Base-by-base conservation (phyloP, 192 early-diverging fungal genomes). In the Diversispora epigaea region DNA sequence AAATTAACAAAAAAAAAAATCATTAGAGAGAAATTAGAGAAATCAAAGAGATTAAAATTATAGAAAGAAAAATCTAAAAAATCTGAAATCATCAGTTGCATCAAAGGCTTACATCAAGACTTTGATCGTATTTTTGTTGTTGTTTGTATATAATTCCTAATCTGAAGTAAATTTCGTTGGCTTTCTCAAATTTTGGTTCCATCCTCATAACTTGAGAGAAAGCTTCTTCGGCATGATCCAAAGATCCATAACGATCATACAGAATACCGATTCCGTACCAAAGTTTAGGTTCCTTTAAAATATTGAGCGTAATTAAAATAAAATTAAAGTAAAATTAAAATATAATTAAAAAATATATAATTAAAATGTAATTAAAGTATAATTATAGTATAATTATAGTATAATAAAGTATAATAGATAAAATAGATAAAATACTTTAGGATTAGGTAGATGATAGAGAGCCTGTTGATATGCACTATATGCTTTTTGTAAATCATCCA, bases 221-320 rank as follows among this genome's bases (percentile, higher is more conserved):
- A 0, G 96, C 96, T 77, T 98, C 96, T 75, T 98, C 96, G 7
- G 98, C 98, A 78, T 96, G 92, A 68, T 99, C 96, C 55, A 93
- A 92, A 4, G 96, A 98, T 17, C 95, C 96, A 76, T 97, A 99
- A 40, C 95, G 91, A 78, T 98, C 96, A 76, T 99, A 98, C 7
- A 98, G 83, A 71, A 97, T 98, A 43, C 96, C 98, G 60, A 98
- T 98, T 10, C 96, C 96, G 76, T 98, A 99, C 98, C 98, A 99
- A 40, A 99, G 89, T 79, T 97, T 96, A 6, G 96, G 95, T 77
- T 98, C 98, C 91, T 95, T 52, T 54, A 17, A 54, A 17, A 54
- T 17, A 17, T 8, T 54, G n/a, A 12, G n/a, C 12, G n/a, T 17
- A 54, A 17, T 4, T 11, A 54, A 17, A 4, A 12, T 17, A 54